phyloP scores from a whole-genome alignment of 2,329 filamentous ascomycete species.

The Aspergillus ochraceus region DNA sequence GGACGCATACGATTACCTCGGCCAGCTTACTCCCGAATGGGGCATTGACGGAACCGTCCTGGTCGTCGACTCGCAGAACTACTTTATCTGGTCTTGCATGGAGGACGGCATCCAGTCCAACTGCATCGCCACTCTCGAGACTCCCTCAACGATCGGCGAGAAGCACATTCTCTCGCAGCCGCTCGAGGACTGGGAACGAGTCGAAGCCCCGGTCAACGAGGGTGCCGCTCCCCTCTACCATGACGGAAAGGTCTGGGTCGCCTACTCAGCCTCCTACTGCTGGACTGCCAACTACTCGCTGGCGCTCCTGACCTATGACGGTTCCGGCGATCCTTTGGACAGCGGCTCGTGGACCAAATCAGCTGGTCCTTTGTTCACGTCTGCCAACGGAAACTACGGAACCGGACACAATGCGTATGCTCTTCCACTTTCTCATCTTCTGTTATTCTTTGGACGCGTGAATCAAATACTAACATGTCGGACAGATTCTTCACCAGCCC shows the following conservation, averaged over 20 bases:
- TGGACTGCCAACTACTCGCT: conserved; percentile 58
- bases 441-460: not conserved
- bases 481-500: conserved; percentile 57
- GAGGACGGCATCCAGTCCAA: conserved; percentile 28
- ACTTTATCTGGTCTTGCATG: conserved; percentile 56
- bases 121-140: conserved; percentile 17
- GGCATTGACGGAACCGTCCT: conserved; percentile 57
- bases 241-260: conserved; percentile 53
- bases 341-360: conserved; percentile 52
- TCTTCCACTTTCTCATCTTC: not conserved
- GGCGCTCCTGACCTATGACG: conserved; percentile 56
- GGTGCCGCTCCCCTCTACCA: conserved; percentile 56
- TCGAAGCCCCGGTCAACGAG: conserved; percentile 55
- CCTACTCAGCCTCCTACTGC: conserved; percentile 58
- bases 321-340: conserved; percentile 48
- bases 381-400: conserved; percentile 58
- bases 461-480: not conserved
- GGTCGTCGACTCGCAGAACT: conserved; percentile 51
- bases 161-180: conserved; percentile 54
- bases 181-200: conserved; percentile 52
- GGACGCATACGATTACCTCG: conserved; percentile 53
- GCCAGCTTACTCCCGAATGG: conserved; percentile 51
- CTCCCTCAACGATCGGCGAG: conserved; percentile 37
- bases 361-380: conserved; percentile 52
- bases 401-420: conserved; percentile 51